Conservation (phyloP, 441 rosid species). For the Hura crepitans region DNA sequence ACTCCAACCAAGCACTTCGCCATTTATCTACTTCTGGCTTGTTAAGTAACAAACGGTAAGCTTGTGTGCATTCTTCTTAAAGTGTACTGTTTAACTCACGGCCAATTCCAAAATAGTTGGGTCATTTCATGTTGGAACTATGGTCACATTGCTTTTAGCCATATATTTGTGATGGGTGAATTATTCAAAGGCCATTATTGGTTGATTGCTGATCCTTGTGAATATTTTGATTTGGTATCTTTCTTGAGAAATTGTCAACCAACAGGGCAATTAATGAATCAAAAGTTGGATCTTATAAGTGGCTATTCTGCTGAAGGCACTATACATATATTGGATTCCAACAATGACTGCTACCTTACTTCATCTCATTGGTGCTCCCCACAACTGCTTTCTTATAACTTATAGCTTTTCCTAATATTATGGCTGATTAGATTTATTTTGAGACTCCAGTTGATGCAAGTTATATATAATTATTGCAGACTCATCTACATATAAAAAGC, state of each 20-base stretch:
- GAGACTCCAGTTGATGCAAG: too few species aligned
- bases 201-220: neutral
- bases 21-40: slow-evolving; percentile 51
- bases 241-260: neutral
- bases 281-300: neutral
- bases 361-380: neutral
- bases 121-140: neutral
- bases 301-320: neutral
- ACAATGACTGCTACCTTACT: neutral
- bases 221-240: neutral
- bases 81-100: neutral
- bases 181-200: neutral
- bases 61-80: neutral
- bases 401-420: too few species aligned
- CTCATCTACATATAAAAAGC: too few species aligned
- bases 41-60: slow-evolving; percentile 39
- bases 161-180: neutral
- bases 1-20: slow-evolving; percentile 74
- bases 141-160: neutral
- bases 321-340: slow-evolving; percentile 7
- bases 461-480: too few species aligned
- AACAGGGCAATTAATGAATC: neutral
- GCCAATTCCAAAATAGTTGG: neutral
- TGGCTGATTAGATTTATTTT: too few species aligned
- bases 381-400: neutral